Base-by-base conservation (phyloP, 2,329 filamentous ascomycete species). In the Lachnellula hyalina region DNA sequence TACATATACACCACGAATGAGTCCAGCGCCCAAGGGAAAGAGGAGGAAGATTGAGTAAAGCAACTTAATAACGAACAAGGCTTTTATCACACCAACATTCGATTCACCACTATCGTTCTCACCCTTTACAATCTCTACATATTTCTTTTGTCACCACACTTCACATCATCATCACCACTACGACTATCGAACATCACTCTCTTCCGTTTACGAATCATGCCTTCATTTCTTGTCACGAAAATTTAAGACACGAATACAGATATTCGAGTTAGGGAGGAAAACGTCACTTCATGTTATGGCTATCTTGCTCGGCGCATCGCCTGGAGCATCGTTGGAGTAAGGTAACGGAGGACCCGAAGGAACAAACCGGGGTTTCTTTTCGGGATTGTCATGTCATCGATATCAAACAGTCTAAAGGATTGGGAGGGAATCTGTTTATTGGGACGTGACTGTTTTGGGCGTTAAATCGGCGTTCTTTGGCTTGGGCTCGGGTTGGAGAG, bases 1-100 rank as follows among this genome's bases (percentile, higher is more conserved):
- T 56, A 96, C 90, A 41, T 96, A 95, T 73, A 96, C 89, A 70
- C 87, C 84, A 58, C 79, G 86, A 61, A 89, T 97, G 75, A 89
- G 91, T 62, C 89, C 92, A 23, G 90, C 92, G 38, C 93, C 91
- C 7, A 92, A 92, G 72, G 92, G 92, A 61, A 97, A 96, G 81
- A 84, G 91, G 75, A 86, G 92, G 75, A 95, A 90, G 77, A 73
- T 84, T 56, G 78, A 81, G 63, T 77, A 74, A 50, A 55, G 17
- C 42, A 32, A 34, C 34, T 41, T 32, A 21, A 51, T 32, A 51
- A 17, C 41, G 41, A 8, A 45, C 19, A 49, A 36, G 17, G 52
- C 41, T 36, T 41, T 48, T 49, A 49, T 38, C 5, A 32, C 47
- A 21, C 17, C 38, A 40, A 19, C 8, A 53, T 44, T 34, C 46